Conservation (phyloP, 2,329 filamentous ascomycete genomes). For the Lecanicillium sp. region DNA sequence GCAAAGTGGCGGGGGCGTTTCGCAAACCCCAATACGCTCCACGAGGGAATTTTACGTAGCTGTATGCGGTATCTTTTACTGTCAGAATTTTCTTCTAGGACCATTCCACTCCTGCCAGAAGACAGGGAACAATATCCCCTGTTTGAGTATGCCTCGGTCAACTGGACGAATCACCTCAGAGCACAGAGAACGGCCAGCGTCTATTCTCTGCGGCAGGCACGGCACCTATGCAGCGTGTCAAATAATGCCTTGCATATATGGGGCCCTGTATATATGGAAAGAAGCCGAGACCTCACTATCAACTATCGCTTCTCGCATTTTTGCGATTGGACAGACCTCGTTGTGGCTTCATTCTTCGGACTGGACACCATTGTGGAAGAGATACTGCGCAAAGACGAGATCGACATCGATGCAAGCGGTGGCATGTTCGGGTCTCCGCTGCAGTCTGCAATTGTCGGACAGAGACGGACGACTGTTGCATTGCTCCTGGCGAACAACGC, state of each 20-base stretch:
- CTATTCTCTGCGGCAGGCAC: background rate
- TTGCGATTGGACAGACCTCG: slow-evolving; percentile 3
- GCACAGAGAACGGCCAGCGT: background rate
- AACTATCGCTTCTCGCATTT: background rate
- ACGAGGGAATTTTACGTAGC: background rate
- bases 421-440: background rate
- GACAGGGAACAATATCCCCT: background rate
- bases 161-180: background rate
- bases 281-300: background rate
- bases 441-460: background rate
- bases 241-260: background rate
- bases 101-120: background rate
- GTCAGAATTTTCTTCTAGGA: background rate
- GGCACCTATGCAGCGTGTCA: background rate
- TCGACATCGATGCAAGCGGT: background rate
- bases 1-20: background rate
- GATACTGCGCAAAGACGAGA: background rate
- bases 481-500: background rate
- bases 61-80: background rate
- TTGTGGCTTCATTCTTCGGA: background rate
- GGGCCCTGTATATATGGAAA: background rate
- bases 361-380: background rate
- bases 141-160: background rate
- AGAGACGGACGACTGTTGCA: no score
- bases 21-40: background rate